These are phyloP conservation scores for Mollisiaceae sp. DNA, from an alignment of 2,329 filamentous ascomycete genomes.

Conservation along the genomic window DNA sequence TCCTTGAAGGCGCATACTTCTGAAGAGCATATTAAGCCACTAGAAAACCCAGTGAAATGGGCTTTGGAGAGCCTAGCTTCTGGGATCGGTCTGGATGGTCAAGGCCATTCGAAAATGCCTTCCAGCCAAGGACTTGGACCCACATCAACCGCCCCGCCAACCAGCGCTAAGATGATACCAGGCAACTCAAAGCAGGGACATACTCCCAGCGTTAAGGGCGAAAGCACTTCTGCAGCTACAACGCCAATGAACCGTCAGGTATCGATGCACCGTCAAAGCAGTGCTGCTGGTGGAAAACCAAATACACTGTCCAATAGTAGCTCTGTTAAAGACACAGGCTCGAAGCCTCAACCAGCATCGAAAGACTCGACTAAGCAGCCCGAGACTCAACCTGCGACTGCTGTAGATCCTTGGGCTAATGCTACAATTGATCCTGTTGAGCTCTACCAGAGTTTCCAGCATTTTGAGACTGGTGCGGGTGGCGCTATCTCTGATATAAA, in stretches of 20 bases:
- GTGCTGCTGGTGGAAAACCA: constrained; percentile 49
- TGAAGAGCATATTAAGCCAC: constrained; percentile 64
- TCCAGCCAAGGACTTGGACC: constrained; percentile 25
- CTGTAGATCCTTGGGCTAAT: constrained; percentile 47
- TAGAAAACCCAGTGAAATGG: constrained; percentile 60
- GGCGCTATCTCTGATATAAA: constrained; percentile 59
- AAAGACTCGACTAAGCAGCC: constrained; percentile 35
- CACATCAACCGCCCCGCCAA: constrained; percentile 40
- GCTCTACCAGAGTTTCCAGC: constrained; percentile 50
- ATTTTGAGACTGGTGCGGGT: constrained; percentile 48
- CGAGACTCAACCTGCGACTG: constrained; percentile 30
- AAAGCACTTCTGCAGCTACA: constrained; percentile 42
- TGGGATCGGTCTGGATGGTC: constrained; percentile 56
- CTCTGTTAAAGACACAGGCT: constrained; percentile 30
- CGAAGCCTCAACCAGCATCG: constrained; percentile 23
- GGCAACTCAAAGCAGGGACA: constrained; percentile 45
- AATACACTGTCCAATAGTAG: constrained; percentile 30
- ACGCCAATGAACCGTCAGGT: constrained; percentile 55
- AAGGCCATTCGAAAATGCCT: constrained; percentile 47
- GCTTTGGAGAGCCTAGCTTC: constrained; percentile 54
- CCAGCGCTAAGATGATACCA: constrained; percentile 40
- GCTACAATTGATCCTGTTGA: constrained; percentile 60
- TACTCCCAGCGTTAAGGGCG: constrained; percentile 48
- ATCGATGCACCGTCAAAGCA: constrained; percentile 57
- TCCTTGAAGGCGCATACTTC: constrained; percentile 57